Percentiles rank a stretch among this genome's conserved stretches.
Conservation (phyloP, 2,329 filamentous ascomycete genomes). For the Fusarium acutatum region DNA sequence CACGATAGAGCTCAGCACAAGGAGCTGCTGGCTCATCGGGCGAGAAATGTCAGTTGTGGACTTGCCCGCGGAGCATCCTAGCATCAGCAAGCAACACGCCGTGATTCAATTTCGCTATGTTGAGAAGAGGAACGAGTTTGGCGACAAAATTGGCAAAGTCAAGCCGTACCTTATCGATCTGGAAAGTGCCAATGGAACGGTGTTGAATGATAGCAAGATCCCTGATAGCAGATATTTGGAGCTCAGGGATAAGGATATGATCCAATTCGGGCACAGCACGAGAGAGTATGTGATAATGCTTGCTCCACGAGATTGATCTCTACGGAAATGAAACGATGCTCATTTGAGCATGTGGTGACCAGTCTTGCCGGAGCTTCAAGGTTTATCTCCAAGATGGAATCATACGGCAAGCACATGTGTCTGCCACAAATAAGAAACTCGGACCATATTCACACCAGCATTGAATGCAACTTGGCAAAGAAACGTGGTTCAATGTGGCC, state of each 20-base stretch:
- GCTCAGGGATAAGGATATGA: slow-evolving; percentile 85
- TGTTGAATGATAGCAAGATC: slow-evolving; percentile 78
- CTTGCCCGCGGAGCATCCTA: slow-evolving; percentile 86
- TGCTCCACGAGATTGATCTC: slow-evolving; percentile 55
- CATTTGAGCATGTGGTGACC: not conserved
- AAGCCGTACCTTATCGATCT: slow-evolving; percentile 93
- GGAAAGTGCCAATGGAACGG: slow-evolving; percentile 91
- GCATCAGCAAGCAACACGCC: slow-evolving; percentile 93
- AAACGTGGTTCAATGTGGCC: not conserved
- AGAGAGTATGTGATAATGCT: slow-evolving; percentile 98
- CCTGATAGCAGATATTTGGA: slow-evolving; percentile 85
- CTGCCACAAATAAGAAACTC: not conserved
- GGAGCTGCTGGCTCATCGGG: slow-evolving; percentile 92
- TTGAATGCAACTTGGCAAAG: not conserved
- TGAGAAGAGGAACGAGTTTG: slow-evolving; percentile 85
- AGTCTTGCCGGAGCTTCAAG: not conserved
- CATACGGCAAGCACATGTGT: not conserved
- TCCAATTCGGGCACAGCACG: slow-evolving; percentile 87
- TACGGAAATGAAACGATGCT: not conserved
- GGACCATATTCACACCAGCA: not conserved
- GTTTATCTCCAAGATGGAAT: not conserved
- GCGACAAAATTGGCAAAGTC: slow-evolving; percentile 80
- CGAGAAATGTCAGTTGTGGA: slow-evolving; percentile 84
- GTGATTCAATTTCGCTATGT: slow-evolving; percentile 91
- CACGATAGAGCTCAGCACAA: slow-evolving; percentile 76